Evolutionary conservation across 2,329 filamentous ascomycete genomes (phyloP).

Genomic region (Pseudocercospora vitis): DNA sequence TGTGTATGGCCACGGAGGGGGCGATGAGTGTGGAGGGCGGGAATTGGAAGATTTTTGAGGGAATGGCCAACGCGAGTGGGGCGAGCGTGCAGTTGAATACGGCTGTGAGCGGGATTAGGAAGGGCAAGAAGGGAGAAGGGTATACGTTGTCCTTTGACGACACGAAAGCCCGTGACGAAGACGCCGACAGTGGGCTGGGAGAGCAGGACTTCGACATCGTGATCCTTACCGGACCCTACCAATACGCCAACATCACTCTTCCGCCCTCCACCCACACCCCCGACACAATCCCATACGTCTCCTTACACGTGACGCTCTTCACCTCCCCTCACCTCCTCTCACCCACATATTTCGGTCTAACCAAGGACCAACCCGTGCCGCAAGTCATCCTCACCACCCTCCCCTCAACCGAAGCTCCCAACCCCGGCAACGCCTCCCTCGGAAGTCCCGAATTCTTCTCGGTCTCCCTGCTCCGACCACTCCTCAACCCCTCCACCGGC

Average conservation of each 20-base stretch:
- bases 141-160: constrained; percentile 29
- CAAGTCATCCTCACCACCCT: constrained; percentile 82
- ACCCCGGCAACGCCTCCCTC: constrained; percentile 55
- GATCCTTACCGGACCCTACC: constrained; percentile 78
- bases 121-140: constrained; percentile 40
- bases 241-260: constrained; percentile 42
- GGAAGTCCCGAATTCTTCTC: constrained; percentile 82
- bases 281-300: constrained; percentile 79
- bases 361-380: constrained; percentile 59
- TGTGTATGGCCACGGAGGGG: constrained; percentile 85
- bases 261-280: constrained; percentile 51
- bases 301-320: constrained; percentile 86
- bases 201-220: constrained; percentile 56
- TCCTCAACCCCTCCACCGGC: constrained; percentile 52
- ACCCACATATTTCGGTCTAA: constrained; percentile 69
- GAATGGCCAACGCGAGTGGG: constrained; percentile 68
- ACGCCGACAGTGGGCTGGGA: no score
- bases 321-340: constrained; percentile 73
- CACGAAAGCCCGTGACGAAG: constrained; percentile 32
- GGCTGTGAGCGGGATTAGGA: constrained; percentile 61
- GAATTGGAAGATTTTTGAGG: constrained; percentile 92
- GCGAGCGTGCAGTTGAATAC: constrained; percentile 66
- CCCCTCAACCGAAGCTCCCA: constrained; percentile 56
- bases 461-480: constrained; percentile 69
- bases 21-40: constrained; percentile 77